Evolutionary conservation across 148 eudicot species (phyloP).

Genomic region (Cornus florida): DNA sequence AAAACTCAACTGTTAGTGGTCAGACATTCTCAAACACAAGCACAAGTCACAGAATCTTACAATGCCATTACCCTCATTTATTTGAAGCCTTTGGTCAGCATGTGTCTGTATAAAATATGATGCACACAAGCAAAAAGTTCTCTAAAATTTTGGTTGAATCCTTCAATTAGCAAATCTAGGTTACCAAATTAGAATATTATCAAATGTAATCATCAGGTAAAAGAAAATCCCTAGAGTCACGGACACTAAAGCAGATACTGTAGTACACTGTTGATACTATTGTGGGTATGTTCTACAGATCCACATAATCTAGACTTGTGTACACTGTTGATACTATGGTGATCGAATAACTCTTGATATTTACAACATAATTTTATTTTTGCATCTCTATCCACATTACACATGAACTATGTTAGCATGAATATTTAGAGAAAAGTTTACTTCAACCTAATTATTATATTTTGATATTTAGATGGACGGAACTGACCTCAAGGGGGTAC

Average conservation of each 20-base stretch:
- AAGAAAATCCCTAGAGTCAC: not conserved
- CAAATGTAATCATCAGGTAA: not conserved
- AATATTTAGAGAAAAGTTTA: not conserved
- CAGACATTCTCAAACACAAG: not conserved
- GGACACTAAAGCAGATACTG: not conserved
- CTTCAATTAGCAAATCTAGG: not conserved
- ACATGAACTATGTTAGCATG: not conserved
- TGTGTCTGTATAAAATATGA: not conserved
- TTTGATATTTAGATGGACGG: not conserved
- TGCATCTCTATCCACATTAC: not conserved
- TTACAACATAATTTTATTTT: not conserved
- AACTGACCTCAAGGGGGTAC: slow-evolving; percentile 86
- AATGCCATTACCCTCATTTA: not conserved
- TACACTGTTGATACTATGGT: too few relatives aligned
- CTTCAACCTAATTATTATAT: not conserved
- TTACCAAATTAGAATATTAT: not conserved
- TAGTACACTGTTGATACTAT: not conserved
- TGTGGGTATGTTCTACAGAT: not conserved
- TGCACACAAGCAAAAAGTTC: not conserved
- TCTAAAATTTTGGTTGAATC: too few relatives aligned
- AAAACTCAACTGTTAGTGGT: not conserved
- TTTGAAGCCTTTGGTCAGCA: not conserved
- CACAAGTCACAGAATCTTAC: not conserved
- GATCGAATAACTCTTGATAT: not conserved
- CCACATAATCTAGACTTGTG: not conserved